Evolutionary conservation across 1,139 yeast species (phyloP).

Genomic region (Diutina ranongensis): DNA sequence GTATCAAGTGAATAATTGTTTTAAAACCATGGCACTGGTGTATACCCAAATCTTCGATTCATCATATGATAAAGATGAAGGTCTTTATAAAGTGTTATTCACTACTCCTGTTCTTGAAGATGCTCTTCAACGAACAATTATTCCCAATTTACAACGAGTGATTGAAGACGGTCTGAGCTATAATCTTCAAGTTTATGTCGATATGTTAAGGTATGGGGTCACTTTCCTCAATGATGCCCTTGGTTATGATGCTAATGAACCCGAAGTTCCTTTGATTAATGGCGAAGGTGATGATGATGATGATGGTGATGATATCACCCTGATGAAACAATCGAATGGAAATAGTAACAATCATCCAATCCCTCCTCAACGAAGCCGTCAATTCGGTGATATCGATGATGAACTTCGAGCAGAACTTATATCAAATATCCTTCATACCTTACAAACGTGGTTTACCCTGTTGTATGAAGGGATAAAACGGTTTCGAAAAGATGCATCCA

Average conservation of each 20-base stretch:
- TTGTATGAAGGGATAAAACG: slow-evolving; percentile 12
- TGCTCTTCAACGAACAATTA: slow-evolving; percentile 16
- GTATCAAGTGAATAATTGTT: no score
- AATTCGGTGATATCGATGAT: slow-evolving; percentile 18
- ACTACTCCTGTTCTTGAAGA: slow-evolving; percentile 18
- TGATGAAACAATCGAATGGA: slow-evolving; percentile 10
- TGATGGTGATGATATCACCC: slow-evolving; percentile 18
- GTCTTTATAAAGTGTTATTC: slow-evolving; percentile 16
- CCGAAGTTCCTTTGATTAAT: background rate
- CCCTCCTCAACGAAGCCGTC: slow-evolving; percentile 4
- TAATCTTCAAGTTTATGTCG: slow-evolving; percentile 12
- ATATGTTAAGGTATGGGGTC: slow-evolving; percentile 15
- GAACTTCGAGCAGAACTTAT: slow-evolving; percentile 18
- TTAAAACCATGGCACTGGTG: slow-evolving; percentile 12
- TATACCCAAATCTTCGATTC: slow-evolving; percentile 19
- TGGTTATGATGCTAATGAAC: slow-evolving; percentile 8
- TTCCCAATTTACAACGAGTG: slow-evolving; percentile 14
- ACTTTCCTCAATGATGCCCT: slow-evolving; percentile 14
- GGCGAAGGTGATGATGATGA: slow-evolving; percentile 14
- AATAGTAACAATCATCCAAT: slow-evolving; percentile 7
- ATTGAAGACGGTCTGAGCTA: slow-evolving; percentile 3
- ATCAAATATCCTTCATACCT: slow-evolving; percentile 9
- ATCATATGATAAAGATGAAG: slow-evolving; percentile 13
- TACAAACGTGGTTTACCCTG: slow-evolving; percentile 17
- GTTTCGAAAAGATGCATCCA: background rate